Percentiles rank a stretch among this genome's conserved stretches.
phyloP scores from a whole-genome alignment of 1,139 yeast species.

The Candida mesenterica region DNA sequence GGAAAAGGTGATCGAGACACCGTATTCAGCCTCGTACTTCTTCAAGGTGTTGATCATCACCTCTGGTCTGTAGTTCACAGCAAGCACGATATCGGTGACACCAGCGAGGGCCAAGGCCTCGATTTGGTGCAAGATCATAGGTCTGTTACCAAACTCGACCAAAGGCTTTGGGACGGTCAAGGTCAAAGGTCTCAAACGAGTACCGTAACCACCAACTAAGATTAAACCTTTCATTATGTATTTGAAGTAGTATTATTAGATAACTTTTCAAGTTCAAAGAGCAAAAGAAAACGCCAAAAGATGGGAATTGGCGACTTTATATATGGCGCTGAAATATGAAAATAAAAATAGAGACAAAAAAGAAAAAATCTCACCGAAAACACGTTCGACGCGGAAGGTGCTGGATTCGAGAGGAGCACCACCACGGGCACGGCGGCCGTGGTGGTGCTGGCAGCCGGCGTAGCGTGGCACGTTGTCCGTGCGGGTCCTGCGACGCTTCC shows the following conservation, averaged over 20 bases:
- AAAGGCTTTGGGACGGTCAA: slow-evolving; percentile 96
- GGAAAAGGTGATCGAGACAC: slow-evolving; percentile 92
- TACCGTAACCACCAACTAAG: slow-evolving; percentile 99
- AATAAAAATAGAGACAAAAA: neutral
- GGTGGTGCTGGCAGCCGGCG: too few species aligned
- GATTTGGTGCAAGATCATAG: slow-evolving; percentile 95
- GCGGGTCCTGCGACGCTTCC: too few species aligned
- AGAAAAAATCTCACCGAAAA: too few species aligned
- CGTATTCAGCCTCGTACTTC: slow-evolving; percentile 92
- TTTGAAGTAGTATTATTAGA: slow-evolving; percentile 26
- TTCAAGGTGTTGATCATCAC: slow-evolving; percentile 95
- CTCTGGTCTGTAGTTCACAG: slow-evolving; percentile 99
- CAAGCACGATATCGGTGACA: slow-evolving; percentile 96
- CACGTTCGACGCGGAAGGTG: too few species aligned
- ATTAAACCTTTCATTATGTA: slow-evolving; percentile 89
- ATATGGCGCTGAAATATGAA: slow-evolving; percentile 1
- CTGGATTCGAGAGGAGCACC: too few species aligned
- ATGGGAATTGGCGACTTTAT: slow-evolving; percentile 3
- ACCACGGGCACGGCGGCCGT: too few species aligned
- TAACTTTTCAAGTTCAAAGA: slow-evolving; percentile 7
- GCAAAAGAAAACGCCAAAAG: slow-evolving; percentile 1
- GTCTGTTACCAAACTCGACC: slow-evolving; percentile 98
- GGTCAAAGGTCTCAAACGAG: slow-evolving; percentile 98
- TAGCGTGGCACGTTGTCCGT: too few species aligned
- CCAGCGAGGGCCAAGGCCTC: slow-evolving; percentile 98